Evolutionary conservation across 495 filamentous ascomycete species (phyloP).

Genomic region (Jackrogersella multiformis): DNA sequence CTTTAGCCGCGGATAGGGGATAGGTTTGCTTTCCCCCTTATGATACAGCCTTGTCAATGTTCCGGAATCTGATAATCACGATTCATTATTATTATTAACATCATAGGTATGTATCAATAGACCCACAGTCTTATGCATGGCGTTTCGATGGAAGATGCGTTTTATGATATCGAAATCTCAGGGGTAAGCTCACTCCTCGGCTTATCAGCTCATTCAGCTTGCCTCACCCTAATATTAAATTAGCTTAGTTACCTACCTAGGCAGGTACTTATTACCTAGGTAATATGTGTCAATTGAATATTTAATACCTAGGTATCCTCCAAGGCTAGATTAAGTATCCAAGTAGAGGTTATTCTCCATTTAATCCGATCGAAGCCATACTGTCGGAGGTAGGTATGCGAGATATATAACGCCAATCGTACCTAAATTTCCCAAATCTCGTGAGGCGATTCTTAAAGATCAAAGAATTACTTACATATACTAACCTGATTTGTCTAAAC

Average conservation of each 20-base stretch:
- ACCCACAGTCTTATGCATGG: too few relatives aligned
- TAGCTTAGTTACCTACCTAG: not conserved
- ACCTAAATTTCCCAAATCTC: not conserved
- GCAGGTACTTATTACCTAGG: too few relatives aligned
- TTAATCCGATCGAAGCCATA: not conserved
- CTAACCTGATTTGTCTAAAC: conserved; percentile 11
- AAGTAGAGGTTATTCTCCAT: too few relatives aligned
- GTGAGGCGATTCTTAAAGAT: conserved; percentile 4
- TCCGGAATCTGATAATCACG: too few relatives aligned
- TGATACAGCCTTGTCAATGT: too few relatives aligned
- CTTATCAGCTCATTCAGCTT: conserved; percentile 25
- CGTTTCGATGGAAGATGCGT: not conserved
- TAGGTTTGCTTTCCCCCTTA: too few relatives aligned
- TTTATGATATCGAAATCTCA: not conserved
- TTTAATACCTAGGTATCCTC: too few relatives aligned
- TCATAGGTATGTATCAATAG: too few relatives aligned
- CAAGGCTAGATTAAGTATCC: too few relatives aligned
- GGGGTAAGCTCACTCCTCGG: not conserved
- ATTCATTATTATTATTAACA: too few relatives aligned
- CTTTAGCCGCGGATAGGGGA: too few relatives aligned
- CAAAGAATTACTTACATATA: conserved; percentile 21
- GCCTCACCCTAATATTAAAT: conserved; percentile 7
- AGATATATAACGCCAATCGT: conserved; percentile 10
- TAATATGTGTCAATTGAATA: not conserved
- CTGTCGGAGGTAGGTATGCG: not conserved